Conservation (phyloP, 1,284 basidiomycete species). For the Austropuccinia psidii region DNA sequence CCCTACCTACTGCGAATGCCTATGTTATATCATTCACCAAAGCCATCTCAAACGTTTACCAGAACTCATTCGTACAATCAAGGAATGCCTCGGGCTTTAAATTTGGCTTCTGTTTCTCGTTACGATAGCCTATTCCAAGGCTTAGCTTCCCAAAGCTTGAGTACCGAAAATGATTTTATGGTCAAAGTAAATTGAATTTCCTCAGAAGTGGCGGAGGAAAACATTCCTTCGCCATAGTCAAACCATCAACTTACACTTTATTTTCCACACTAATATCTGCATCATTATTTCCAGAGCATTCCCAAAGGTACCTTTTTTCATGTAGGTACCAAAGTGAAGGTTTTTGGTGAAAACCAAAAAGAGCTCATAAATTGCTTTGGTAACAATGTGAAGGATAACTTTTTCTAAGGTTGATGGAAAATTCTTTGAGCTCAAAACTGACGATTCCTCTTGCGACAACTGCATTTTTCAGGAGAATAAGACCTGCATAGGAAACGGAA, state of each 20-base stretch:
- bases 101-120: not conserved
- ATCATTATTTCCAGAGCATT: not conserved
- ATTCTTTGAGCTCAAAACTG: not conserved
- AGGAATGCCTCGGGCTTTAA: conserved; percentile 2
- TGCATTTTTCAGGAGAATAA: not conserved
- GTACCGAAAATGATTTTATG: conserved; percentile 37
- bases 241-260: not conserved
- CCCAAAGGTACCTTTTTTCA: conserved; percentile 31
- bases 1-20: too few species aligned
- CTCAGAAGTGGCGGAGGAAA: not conserved
- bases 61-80: conserved; percentile 26
- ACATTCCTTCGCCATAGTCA: not conserved
- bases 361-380: conserved; percentile 36
- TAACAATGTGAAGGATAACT: not conserved
- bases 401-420: not conserved
- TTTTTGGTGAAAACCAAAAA: conserved; percentile 33
- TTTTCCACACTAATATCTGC: not conserved
- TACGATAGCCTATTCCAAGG: conserved; percentile 37
- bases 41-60: not conserved
- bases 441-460: not conserved
- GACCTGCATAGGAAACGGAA: conserved; percentile 12
- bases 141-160: conserved; percentile 38
- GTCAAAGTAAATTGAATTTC: conserved; percentile 27
- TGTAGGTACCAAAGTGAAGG: conserved; percentile 38
- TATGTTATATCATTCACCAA: not conserved